Percentiles rank a stretch among this genome's conserved stretches.
Conservation (phyloP, 1,284 basidiomycete genomes). For the Schizophyllum amplum region DNA sequence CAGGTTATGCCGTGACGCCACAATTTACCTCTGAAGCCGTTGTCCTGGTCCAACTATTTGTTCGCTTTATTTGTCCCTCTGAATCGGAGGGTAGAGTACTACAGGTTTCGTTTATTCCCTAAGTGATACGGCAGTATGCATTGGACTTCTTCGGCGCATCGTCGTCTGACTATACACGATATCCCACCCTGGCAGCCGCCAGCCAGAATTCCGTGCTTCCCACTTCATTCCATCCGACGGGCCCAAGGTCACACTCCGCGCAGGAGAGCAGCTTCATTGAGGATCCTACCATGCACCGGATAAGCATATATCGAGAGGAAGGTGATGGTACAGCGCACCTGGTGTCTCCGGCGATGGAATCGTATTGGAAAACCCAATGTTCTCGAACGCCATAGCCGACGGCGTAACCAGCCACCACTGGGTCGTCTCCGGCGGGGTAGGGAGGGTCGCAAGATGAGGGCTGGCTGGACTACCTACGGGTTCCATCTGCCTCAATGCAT, state of each 20-base stretch:
- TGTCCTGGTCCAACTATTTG: too few species aligned
- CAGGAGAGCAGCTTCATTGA: conserved; percentile 75
- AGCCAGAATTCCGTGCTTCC: conserved; percentile 80
- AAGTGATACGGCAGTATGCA: neutral
- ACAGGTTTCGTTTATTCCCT: neutral
- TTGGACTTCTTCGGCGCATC: neutral
- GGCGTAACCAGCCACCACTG: conserved; percentile 78
- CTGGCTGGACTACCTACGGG: conserved; percentile 30
- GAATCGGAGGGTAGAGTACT: too few species aligned
- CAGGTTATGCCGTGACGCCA: neutral
- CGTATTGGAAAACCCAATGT: conserved; percentile 78
- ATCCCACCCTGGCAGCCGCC: conserved; percentile 56
- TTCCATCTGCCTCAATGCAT: too few species aligned
- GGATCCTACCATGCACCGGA: too few species aligned
- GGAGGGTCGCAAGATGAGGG: conserved; percentile 41
- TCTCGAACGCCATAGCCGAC: conserved; percentile 84
- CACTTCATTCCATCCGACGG: conserved; percentile 81
- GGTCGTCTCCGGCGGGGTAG: conserved; percentile 37
- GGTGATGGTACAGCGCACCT: neutral
- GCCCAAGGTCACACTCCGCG: conserved; percentile 88
- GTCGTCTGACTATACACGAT: conserved; percentile 40
- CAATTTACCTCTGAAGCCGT: too few species aligned
- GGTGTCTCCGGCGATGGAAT: neutral
- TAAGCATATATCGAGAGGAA: conserved; percentile 4
- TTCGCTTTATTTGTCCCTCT: neutral